These are phyloP conservation scores for Boletellus deceptivus DNA, from an alignment of 1,284 basidiomycete species.

Conservation along the genomic window DNA sequence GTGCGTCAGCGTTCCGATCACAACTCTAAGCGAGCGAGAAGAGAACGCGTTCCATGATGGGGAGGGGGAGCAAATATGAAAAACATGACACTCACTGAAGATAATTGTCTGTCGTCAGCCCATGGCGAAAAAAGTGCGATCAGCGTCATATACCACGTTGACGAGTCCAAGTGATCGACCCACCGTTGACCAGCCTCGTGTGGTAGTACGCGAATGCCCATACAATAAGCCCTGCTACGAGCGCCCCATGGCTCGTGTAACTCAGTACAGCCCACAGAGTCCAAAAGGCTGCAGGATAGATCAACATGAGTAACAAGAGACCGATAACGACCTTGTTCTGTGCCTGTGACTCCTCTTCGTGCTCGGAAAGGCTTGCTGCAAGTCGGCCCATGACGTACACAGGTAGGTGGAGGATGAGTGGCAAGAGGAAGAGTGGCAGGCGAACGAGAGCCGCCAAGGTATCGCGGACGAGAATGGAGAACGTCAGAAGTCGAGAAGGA, in stretches of 20 bases:
- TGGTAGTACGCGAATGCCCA: slow-evolving; percentile 83
- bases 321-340: slow-evolving; percentile 91
- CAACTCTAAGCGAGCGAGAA: no score
- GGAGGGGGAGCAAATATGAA: background rate
- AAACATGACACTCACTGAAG: slow-evolving; percentile 57
- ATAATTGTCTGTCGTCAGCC: slow-evolving; percentile 63
- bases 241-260: slow-evolving; percentile 58
- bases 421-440: slow-evolving; percentile 85
- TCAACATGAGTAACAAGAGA: slow-evolving; percentile 67
- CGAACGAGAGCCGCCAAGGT: slow-evolving; percentile 66
- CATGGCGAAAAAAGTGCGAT: slow-evolving; percentile 1
- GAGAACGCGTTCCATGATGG: no score
- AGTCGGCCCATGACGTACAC: slow-evolving; percentile 77
- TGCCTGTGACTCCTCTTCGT: slow-evolving; percentile 90
- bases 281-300: slow-evolving; percentile 82
- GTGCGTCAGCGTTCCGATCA: slow-evolving; percentile 13
- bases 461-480: slow-evolving; percentile 77
- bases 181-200: slow-evolving; percentile 70
- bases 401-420: slow-evolving; percentile 79
- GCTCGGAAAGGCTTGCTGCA: slow-evolving; percentile 73
- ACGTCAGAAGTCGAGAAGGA: slow-evolving; percentile 77
- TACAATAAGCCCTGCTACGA: slow-evolving; percentile 52
- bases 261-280: slow-evolving; percentile 76
- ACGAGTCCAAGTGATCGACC: slow-evolving; percentile 33
- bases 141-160: slow-evolving; percentile 23